Percentiles rank a stretch among this genome's conserved stretches.
Conservation (phyloP, 1,284 basidiomycete genomes). For the Gymnopus androsaceus region DNA sequence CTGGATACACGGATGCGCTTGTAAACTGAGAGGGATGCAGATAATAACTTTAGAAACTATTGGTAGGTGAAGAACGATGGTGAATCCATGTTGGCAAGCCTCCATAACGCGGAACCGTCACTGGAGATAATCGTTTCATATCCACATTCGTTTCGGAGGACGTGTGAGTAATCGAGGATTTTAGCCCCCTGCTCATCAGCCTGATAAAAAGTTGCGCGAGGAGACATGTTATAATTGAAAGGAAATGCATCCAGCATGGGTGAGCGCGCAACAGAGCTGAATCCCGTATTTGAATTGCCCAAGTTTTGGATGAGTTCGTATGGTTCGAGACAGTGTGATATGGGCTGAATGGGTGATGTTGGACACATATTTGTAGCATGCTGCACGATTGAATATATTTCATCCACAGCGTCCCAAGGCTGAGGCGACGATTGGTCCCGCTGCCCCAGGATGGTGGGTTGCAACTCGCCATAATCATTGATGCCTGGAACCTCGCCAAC, state of each 20-base stretch:
- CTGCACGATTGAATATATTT: not conserved
- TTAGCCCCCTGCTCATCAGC: not conserved
- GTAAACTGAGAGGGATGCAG: not conserved
- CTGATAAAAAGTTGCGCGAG: not conserved
- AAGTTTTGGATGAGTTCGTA: constrained; percentile 1
- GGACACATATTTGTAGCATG: not conserved
- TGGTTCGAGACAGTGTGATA: not conserved
- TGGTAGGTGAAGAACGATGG: not conserved
- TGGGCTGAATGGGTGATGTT: not conserved
- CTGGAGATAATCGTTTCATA: not conserved
- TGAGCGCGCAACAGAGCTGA: not conserved
- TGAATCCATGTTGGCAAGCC: not conserved
- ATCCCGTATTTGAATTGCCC: not conserved
- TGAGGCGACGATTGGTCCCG: not conserved
- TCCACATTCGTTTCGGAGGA: not conserved
- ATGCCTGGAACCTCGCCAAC: not conserved
- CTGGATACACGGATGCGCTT: too few species aligned
- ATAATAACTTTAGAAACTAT: not conserved
- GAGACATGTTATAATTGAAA: not conserved
- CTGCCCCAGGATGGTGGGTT: not conserved
- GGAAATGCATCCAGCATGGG: not conserved
- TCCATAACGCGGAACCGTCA: not conserved
- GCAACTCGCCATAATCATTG: not conserved
- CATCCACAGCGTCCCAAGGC: constrained; percentile 1
- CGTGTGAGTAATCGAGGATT: not conserved